These are phyloP conservation scores for Simmondsia chinensis DNA, from an alignment of 148 eudicot genomes.

Conservation along the genomic window DNA sequence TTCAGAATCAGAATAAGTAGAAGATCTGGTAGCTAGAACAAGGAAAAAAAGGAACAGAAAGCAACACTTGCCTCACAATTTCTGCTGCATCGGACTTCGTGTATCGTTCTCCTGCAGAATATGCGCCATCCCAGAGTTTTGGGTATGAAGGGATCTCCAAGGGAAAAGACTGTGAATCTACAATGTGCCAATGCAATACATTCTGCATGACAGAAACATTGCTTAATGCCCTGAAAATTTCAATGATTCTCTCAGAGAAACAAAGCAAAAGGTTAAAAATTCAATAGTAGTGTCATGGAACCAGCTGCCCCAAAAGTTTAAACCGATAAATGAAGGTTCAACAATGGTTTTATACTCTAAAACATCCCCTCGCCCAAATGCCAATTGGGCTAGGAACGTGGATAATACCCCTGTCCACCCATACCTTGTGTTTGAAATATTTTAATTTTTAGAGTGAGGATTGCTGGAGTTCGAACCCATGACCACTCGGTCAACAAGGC, in stretches of 20 bases:
- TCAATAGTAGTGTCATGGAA: too few species aligned
- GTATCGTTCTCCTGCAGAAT: constrained; percentile 66
- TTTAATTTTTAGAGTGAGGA: too few species aligned
- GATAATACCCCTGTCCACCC: too few species aligned
- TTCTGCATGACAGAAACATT: constrained; percentile 37
- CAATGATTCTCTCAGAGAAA: background rate
- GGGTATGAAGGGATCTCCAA: constrained; percentile 90
- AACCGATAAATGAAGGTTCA: too few species aligned
- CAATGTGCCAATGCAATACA: constrained; percentile 97
- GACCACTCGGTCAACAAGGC: too few species aligned
- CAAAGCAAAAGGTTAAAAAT: background rate
- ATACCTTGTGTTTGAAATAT: too few species aligned
- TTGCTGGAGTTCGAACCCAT: too few species aligned
- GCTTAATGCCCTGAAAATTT: background rate
- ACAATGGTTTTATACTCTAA: too few species aligned
- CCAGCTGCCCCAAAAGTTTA: background rate
- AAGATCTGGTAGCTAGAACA: background rate
- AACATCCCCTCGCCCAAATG: too few species aligned
- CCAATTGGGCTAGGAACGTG: too few species aligned
- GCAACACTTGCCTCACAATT: constrained; percentile 62
- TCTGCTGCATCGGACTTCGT: constrained; percentile 74
- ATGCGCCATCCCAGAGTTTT: constrained; percentile 81
- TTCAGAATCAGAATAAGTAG: background rate
- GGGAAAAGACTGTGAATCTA: constrained; percentile 86
- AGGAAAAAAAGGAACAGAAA: constrained; percentile 7